Conservation (phyloP, 495 filamentous ascomycete genomes). For the Xylaria longipes region DNA sequence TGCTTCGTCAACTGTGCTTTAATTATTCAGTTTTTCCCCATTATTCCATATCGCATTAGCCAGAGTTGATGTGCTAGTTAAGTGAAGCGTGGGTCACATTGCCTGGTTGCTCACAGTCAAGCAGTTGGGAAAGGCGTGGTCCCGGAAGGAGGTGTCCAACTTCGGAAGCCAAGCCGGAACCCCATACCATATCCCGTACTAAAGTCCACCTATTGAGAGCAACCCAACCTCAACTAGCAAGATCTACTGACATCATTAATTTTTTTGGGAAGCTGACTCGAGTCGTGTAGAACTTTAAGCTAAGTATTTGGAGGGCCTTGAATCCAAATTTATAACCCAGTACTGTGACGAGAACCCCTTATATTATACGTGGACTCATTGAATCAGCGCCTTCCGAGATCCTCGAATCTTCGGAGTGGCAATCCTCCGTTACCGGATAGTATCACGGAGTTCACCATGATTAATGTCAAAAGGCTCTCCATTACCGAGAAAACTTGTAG, state of each 20-base stretch:
- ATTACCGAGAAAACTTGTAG: background rate
- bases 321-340: background rate
- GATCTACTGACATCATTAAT: slow-evolving; percentile 1
- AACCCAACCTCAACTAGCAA: background rate
- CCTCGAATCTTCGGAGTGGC: background rate
- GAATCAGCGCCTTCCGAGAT: background rate
- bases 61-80: too few relatives aligned
- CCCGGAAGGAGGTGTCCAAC: background rate
- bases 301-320: background rate
- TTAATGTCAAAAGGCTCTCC: background rate
- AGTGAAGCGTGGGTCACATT: background rate
- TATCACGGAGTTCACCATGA: background rate
- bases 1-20: background rate
- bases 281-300: background rate
- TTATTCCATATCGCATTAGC: background rate
- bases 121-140: background rate
- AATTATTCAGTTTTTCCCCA: background rate
- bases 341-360: background rate
- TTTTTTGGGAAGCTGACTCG: background rate
- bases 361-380: background rate
- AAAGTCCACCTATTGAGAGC: background rate
- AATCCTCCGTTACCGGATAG: slow-evolving; percentile 7
- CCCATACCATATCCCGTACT: background rate
- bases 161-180: slow-evolving; percentile 4
- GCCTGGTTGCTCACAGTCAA: too few relatives aligned